Percentiles rank a stretch among this genome's conserved stretches.
phyloP scores from a whole-genome alignment of 306 rosid species.

The Arachis stenosperma region DNA sequence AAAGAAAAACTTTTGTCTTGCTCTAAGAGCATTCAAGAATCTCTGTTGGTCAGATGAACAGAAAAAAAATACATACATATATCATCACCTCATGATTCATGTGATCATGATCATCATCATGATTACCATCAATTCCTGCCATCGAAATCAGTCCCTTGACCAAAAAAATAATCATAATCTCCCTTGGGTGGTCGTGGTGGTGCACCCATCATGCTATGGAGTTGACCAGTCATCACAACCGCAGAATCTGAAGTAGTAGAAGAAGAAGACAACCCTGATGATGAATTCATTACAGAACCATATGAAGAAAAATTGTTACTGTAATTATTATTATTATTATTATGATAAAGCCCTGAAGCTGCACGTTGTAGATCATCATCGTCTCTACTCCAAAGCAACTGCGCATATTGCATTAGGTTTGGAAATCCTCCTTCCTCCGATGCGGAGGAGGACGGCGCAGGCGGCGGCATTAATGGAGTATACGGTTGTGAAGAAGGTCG shows the following conservation, averaged over 20 bases:
- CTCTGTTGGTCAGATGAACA: no score
- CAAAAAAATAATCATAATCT: slow-evolving; percentile 16
- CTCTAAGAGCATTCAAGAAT: no score
- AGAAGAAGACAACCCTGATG: neutral
- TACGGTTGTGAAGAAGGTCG: neutral
- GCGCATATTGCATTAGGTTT: slow-evolving; percentile 49
- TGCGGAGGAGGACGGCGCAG: neutral
- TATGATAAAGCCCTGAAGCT: slow-evolving; percentile 32
- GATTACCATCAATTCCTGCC: slow-evolving; percentile 3
- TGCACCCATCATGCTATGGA: neutral
- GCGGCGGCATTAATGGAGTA: neutral
- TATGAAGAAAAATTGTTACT: neutral
- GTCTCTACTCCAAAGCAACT: slow-evolving; percentile 44
- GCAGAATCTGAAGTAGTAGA: neutral
- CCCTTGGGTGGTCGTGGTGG: slow-evolving; percentile 1
- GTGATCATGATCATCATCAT: no score
- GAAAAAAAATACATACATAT: no score
- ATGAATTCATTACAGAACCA: neutral
- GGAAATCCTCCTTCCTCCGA: slow-evolving; percentile 35
- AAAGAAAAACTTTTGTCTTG: no score
- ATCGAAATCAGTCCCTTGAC: slow-evolving; percentile 36
- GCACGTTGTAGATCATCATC: slow-evolving; percentile 47
- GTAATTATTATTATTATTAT: neutral
- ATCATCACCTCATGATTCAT: no score
- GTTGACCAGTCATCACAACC: slow-evolving; percentile 8